Base-by-base conservation (phyloP, 306 rosid species). In the Ziziphus jujuba region DNA sequence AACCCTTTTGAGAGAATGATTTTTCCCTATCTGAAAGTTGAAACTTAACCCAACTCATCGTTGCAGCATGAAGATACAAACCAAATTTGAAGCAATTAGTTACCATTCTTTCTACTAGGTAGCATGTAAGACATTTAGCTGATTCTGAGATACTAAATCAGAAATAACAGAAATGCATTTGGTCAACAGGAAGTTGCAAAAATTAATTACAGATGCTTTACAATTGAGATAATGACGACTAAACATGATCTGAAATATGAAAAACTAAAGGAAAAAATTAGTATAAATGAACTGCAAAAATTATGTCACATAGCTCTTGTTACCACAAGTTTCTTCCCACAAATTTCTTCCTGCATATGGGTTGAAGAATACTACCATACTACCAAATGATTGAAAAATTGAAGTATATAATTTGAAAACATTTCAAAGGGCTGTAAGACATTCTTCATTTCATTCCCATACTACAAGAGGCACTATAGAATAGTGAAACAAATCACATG, bases 11-110 rank as follows among this genome's bases (percentile, higher is more conserved):
- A 3, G 28, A 4, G 44, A 20, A 21, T 23, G 8, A 53, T 67
- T 21, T 22, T 47, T 61, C 51, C 54, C n/a, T 36, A 10, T 66
- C 15, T 56, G 48, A 25, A 66, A 77, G 34, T 24, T 34, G 25
- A 31, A 17, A 23, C 22, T 22, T 61, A 72, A 34, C 28, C 69
- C 36, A 0, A 20, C 43, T n/a, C 5, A 12, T 35, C 47, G 9
- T 7, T 10, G 11, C 8, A 19, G 13, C 2, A 71, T 25, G n/a
- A 21, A 1, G 25, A 44, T 17, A 33, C 9, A n/a, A 28, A 55
- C 47, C 47, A 31, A 10, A 65, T 31, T 58, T 16, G 55, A 15
- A 48, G 53, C 50, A 25, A 55, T 25, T 35, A 4, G 35, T 51
- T 23, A 56, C 17, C 24, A 69, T 22, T 57, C 20, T 31, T 4